Evolutionary conservation across 2,329 filamentous ascomycete species (phyloP), one percentile per base, ranked within the genome.

Genomic region (Chrysosporium keratinophilum): DNA sequence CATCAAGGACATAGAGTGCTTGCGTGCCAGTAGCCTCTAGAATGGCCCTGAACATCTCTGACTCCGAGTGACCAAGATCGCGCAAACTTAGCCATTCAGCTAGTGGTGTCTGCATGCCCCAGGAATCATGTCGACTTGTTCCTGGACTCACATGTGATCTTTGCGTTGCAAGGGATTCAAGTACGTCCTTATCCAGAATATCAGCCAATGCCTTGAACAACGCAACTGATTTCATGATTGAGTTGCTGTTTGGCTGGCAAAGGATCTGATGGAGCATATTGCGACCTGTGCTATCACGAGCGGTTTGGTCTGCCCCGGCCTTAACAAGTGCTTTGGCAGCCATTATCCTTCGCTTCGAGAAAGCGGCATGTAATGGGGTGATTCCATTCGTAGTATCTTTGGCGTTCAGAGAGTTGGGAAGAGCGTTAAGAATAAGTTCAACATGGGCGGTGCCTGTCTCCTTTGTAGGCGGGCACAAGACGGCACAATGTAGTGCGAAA

Each of bases 311-410:
- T 1, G 86, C 85, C 2, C 85, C 86, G 23, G 78, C 79, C 1
- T 76, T 71, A 49, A 91, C 75, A 35, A 95, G 75, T 0, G 80
- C 71, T 61, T 80, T 78, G 14, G 78, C 67, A 33, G 62, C 65
- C 14, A 54, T 58, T 7, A 57, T 35, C 5, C 61, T 60, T 34
- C 61, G 64, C 2, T 79, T 69, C 1, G 74, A 69, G 57, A 82
- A 84, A 1, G 87, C 86, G 9, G 87, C 65, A 54, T 82, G 76
- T 0, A 94, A 73, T 1, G 88, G 87, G 0, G 86, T 90, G 1
- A 64, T 60, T 15, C 66, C 68, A 15, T 57, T 57, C 1, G 47
- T 33, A 28, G 23, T 28, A 1, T 63, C 67, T 61, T 81, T 86
- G 48, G 77, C 74, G 54, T 88, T 80, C 1, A 94, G 62, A 0